These are phyloP conservation scores for Xerocomellus amylosporus DNA, from an alignment of 768 basidiomycete species.

Conservation along the genomic window DNA sequence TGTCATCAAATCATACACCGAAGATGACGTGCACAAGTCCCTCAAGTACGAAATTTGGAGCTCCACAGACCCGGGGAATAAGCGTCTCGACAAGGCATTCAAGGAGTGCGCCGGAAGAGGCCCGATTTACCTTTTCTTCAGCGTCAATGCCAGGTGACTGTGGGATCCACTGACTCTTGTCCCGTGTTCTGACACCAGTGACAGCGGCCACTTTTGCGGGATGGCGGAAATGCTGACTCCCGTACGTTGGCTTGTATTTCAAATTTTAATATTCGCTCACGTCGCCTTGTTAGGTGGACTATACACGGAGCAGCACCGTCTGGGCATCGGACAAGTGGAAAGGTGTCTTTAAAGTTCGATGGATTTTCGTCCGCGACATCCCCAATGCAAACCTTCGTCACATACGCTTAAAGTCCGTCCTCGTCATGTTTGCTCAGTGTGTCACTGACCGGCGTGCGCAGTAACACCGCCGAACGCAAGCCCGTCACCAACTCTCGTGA, in stretches of 20 bases:
- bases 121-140: constrained; percentile 97
- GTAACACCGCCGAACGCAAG: constrained; percentile 97
- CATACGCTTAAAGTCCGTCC: constrained; percentile 73
- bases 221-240: constrained; percentile 98
- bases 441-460: constrained; percentile 33
- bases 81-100: constrained; percentile 95
- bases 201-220: constrained; percentile 94
- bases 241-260: constrained; percentile 40
- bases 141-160: constrained; percentile 81
- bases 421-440: neutral
- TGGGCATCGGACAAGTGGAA: constrained; percentile 99
- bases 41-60: constrained; percentile 98
- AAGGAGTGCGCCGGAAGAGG: constrained; percentile 89
- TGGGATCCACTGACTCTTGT: constrained; percentile 2
- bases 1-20: constrained; percentile 98
- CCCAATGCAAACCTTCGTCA: constrained; percentile 87
- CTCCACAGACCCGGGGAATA: constrained; percentile 95
- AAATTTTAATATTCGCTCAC: neutral
- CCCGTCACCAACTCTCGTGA: constrained; percentile 98
- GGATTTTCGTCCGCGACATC: constrained; percentile 97
- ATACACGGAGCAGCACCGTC: constrained; percentile 90
- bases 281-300: constrained; percentile 63
- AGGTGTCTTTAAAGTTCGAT: constrained; percentile 96
- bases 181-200: constrained; percentile 8
- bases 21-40: constrained; percentile 98